These are phyloP conservation scores for Phytophthora brassicae DNA, from an alignment of 352 stramenopile species.

Conservation along the genomic window DNA sequence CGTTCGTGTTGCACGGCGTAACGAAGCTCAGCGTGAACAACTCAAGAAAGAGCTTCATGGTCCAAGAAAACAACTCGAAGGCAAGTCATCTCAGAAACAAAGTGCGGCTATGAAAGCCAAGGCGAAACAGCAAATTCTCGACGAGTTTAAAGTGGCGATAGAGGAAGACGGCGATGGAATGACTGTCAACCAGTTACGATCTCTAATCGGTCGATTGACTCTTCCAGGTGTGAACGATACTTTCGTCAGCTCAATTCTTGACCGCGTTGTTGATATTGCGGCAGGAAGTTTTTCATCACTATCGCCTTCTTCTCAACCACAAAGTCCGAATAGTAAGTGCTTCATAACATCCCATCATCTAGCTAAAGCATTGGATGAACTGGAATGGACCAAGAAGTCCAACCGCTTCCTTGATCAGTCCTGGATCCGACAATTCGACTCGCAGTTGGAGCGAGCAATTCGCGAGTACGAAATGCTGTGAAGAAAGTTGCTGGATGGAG, in stretches of 20 bases:
- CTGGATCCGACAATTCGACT: constrained; percentile 82
- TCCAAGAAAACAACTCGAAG: constrained; percentile 36
- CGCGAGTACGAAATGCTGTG: constrained; percentile 75
- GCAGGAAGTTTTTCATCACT: constrained; percentile 2
- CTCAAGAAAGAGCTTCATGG: constrained; percentile 64
- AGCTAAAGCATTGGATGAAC: constrained; percentile 53
- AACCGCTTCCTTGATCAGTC: constrained; percentile 82
- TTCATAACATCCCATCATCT: constrained; percentile 54
- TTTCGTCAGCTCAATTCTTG: constrained; percentile 50
- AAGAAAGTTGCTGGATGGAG: constrained; percentile 6
- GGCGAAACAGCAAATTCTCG: constrained; percentile 59
- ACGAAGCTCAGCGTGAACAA: constrained; percentile 73
- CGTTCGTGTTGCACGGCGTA: constrained; percentile 66
- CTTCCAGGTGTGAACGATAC: constrained; percentile 55
- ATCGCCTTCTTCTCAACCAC: constrained; percentile 10
- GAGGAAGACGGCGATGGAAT: constrained; percentile 42
- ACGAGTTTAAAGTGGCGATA: constrained; percentile 56
- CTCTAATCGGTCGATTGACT: constrained; percentile 45
- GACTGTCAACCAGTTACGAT: constrained; percentile 44
- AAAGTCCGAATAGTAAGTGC: constrained; percentile 6
- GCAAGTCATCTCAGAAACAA: constrained; percentile 44
- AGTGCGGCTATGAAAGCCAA: constrained; percentile 40
- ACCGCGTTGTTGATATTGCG: constrained; percentile 29
- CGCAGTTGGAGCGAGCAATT: constrained; percentile 69
- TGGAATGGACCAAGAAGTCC: constrained; percentile 64